Evolutionary conservation across 805 yeast genomes (phyloP), one percentile per base, ranked within the genome.

Genomic region (Candida khao-thaluensis): DNA sequence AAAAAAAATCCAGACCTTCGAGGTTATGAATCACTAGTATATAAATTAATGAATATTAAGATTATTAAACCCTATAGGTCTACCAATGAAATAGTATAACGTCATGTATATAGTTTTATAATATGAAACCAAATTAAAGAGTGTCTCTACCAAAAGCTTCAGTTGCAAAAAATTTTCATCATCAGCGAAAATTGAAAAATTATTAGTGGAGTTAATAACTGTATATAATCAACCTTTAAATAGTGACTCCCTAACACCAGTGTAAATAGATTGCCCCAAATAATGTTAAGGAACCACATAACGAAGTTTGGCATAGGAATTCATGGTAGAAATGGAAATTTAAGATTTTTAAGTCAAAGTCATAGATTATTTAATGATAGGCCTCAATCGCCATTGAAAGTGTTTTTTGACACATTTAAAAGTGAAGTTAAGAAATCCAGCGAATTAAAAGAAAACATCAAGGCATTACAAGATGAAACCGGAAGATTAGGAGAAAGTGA

Each of bases 401-500:
- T 93, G 40, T 93, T 93, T 61, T 79, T 88, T 49, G 95, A 93
- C 47, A 91, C 98, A 0, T 93, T 93, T 70, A 82, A 77, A 57
- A 72, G 74, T 43, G 99, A 93, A 66, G 90, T 96, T 82, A 81
- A 84, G 59, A 91, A 93, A 61, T 82, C 89, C 36, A 76, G 77
- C 56, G 98, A 93, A 60, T 74, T 93, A 44, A 95, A 90, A 56
- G 89, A 87, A 40, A 88, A 89, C 53, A 88, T 93, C 57, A 93
- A 91, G 64, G 95, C 96, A 11, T 74, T 93, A 40, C 95, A 88
- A 59, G 96, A 90, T 64, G 98, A 95, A 50, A 87, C 97, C 3
- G 98, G 96, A 28, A 80, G 89, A 53, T 76, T 93, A 60, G 87
- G 95, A 22, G 98, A 93, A 52, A 82, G 93, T 35, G 96, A 89